phyloP scores from a whole-genome alignment of 768 basidiomycete genomes.

The Podaxis carcinomalis region DNA sequence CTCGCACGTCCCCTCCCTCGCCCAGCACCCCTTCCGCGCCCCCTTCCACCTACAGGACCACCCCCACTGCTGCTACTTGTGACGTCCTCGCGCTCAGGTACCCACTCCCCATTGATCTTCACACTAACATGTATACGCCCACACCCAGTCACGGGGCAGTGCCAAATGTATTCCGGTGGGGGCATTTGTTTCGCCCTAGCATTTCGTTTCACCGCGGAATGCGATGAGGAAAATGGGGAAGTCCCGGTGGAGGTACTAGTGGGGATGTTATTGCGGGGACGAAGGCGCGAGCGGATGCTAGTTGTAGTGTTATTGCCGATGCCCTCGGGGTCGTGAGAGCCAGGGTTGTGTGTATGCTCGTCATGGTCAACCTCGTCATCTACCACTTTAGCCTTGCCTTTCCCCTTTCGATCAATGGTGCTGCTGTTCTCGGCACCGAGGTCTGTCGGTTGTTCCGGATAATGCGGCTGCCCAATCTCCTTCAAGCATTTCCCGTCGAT shows the following conservation, averaged over 20 bases:
- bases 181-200: conserved; percentile 15
- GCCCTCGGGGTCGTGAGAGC: not conserved
- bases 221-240: conserved; percentile 11
- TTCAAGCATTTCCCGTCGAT: conserved; percentile 74
- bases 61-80: not conserved
- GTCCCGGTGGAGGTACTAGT: conserved; percentile 8
- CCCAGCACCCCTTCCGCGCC: conserved; percentile 22
- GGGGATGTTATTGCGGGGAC: conserved; percentile 34
- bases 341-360: not conserved
- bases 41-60: conserved; percentile 2
- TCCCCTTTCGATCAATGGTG: conserved; percentile 25
- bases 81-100: conserved; percentile 41
- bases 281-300: conserved; percentile 56
- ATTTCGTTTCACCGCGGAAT: not conserved
- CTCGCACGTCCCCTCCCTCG: not conserved
- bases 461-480: conserved; percentile 45
- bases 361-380: conserved; percentile 14
- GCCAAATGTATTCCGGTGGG: conserved; percentile 44
- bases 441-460: conserved; percentile 11
- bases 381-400: conserved; percentile 42
- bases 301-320: conserved; percentile 17
- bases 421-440: not conserved
- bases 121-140: conserved; percentile 51
- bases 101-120: conserved; percentile 56
- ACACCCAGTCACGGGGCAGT: conserved; percentile 62